phyloP scores from a whole-genome alignment of 108 stramenopile species.

The Chaetoceros tenuissimus region DNA sequence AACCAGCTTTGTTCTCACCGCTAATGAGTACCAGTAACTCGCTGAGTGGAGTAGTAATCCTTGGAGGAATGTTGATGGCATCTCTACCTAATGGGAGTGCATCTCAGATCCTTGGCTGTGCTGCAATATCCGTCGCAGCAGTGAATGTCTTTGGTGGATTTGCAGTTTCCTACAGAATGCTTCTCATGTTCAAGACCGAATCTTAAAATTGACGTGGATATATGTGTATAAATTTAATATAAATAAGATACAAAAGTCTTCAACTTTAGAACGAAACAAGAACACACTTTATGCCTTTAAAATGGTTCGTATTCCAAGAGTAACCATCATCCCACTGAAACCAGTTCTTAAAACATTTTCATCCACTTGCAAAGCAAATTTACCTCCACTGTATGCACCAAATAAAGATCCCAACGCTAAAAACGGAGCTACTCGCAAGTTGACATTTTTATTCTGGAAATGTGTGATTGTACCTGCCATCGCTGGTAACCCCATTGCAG shows the following conservation, averaged over 20 bases:
- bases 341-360: conserved; percentile 58
- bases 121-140: conserved; percentile 59
- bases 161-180: conserved; percentile 81
- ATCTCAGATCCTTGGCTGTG: conserved; percentile 56
- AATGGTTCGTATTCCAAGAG: conserved; percentile 49
- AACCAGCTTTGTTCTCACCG: conserved; percentile 80
- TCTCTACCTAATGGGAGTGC: conserved; percentile 32
- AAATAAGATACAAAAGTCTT: no score
- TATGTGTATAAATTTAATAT: no score
- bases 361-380: conserved; percentile 44
- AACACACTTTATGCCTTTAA: not conserved
- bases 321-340: conserved; percentile 64
- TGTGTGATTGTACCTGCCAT: conserved; percentile 71
- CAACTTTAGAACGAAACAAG: no score
- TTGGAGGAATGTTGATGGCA: conserved; percentile 83
- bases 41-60: conserved; percentile 77
- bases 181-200: conserved; percentile 84
- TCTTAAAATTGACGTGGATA: no score
- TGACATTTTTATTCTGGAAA: conserved; percentile 57
- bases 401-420: conserved; percentile 68
- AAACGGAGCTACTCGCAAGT: conserved; percentile 60
- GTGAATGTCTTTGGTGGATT: conserved; percentile 67
- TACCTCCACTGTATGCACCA: conserved; percentile 78
- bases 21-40: conserved; percentile 85
- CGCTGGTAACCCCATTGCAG: conserved; percentile 79